Base-by-base conservation (phyloP, 2,329 filamentous ascomycete genomes). In the Colletotrichum euphorbiae region DNA sequence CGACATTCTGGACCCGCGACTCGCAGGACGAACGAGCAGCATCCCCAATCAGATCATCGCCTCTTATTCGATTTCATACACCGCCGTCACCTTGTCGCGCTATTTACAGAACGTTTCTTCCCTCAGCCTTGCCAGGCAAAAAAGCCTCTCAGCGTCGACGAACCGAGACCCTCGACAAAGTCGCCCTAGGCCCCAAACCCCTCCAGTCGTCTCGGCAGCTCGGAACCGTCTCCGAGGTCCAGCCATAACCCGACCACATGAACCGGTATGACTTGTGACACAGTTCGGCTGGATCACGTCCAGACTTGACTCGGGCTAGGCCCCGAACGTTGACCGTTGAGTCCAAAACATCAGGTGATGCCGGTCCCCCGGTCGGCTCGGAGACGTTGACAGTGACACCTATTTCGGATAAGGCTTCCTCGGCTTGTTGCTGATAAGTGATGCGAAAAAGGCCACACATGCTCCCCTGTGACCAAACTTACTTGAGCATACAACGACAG, bases 61-160 rank as follows among this genome's bases (percentile, higher is more conserved):
- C 43, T 33, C 11, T 19, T 42, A 55, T 36, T 56, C 3, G 48
- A 55, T 21, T 17, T 40, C 48, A 60, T 40, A 59, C 61, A 17
- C 36, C 6, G 21, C 51, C n/a, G 54, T 51, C 54, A 42, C 46
- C 28, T 28, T 5, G 28, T 28, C 28, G 28, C 36, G 36, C 36
- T 55, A 28, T 65, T 55, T 17, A 33, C 54, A 40, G 55, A 52
- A 12, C n/a, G n/a, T 6, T 17, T n/a, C 36, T 12, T 24, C 31
- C 28, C 6, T 31, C 45, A 56, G 36, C 52, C 59, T 50, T 62
- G 50, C 48, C 15, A 57, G 48, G 57, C 33, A 48, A 57, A 57
- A 24, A 36, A 11, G 33, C 8, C 8, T 9, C 24, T 56, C 21
- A 8, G 31, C 19, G 6, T 43, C 17, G 33, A n/a, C 24, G 17